Percentiles rank a stretch among this genome's conserved stretches.
phyloP scores from a whole-genome alignment of 345 rosid species.

The Gossypium stocksii region DNA sequence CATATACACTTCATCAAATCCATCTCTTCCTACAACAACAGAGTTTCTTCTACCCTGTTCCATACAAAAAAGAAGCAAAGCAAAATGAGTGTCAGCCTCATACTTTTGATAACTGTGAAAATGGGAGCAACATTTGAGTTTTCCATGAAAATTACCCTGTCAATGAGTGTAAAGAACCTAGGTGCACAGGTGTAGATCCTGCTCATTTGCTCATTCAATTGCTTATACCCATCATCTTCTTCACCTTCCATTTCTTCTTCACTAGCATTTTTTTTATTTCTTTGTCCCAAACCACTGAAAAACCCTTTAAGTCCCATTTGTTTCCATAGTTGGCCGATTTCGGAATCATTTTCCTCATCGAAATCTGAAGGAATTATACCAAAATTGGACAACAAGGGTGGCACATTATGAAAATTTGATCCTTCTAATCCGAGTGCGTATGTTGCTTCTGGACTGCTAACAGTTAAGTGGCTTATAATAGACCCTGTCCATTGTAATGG shows the following conservation, averaged over 20 bases:
- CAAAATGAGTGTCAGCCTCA: neutral
- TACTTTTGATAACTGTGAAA: neutral
- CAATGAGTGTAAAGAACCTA: constrained; percentile 54
- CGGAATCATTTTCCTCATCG: constrained; percentile 14
- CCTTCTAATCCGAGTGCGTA: constrained; percentile 69
- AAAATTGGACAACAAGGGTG: constrained; percentile 35
- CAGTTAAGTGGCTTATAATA: constrained; percentile 62
- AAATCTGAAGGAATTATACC: constrained; percentile 44
- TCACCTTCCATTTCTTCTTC: constrained; percentile 47
- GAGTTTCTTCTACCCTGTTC: constrained; percentile 86
- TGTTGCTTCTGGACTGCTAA: constrained; percentile 85
- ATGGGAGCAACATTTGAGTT: neutral
- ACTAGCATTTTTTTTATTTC: constrained; percentile 17
- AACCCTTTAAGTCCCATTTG: constrained; percentile 16
- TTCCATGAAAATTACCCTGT: constrained; percentile 48
- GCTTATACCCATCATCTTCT: constrained; percentile 66
- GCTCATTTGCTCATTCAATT: constrained; percentile 61
- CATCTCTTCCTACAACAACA: constrained; percentile 56
- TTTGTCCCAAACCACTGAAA: constrained; percentile 8
- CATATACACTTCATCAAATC: constrained; percentile 70
- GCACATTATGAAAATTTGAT: constrained; percentile 45
- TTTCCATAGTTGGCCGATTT: constrained; percentile 22
- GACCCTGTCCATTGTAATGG: constrained; percentile 44
- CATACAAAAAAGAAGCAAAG: neutral
- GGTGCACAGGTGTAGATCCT: constrained; percentile 77